phyloP scores from a whole-genome alignment of 2,329 filamentous ascomycete genomes.

The Xylaria sp. region DNA sequence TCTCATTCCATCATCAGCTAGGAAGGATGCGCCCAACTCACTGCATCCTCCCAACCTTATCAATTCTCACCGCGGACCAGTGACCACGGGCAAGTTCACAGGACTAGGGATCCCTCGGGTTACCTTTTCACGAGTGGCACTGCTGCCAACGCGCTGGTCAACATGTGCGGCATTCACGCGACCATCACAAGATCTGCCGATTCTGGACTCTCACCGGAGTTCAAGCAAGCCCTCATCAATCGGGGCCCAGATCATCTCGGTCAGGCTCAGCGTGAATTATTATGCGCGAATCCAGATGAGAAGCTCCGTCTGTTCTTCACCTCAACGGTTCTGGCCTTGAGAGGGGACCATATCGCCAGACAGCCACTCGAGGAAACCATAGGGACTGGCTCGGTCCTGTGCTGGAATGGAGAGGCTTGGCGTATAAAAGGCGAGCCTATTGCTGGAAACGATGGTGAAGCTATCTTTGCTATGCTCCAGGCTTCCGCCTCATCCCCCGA shows the following conservation, averaged over 20 bases:
- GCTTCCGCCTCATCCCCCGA: slow-evolving; percentile 21
- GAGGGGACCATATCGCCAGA: slow-evolving; percentile 62
- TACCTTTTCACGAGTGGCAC: neutral
- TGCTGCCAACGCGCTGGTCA: slow-evolving; percentile 3
- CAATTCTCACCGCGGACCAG: neutral
- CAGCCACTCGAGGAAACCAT: slow-evolving; percentile 64
- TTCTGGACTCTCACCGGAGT: slow-evolving; percentile 31
- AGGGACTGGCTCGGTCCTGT: slow-evolving; percentile 60
- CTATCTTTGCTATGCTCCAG: slow-evolving; percentile 52
- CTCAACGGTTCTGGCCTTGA: slow-evolving; percentile 86
- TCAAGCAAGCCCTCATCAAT: slow-evolving; percentile 46
- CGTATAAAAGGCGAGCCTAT: slow-evolving; percentile 55
- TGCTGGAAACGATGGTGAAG: slow-evolving; percentile 72
- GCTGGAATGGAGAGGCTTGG: slow-evolving; percentile 99
- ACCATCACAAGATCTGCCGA: slow-evolving; percentile 38
- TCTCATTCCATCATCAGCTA: neutral
- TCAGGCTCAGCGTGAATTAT: slow-evolving; percentile 32
- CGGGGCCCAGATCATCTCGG: slow-evolving; percentile 58
- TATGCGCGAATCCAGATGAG: slow-evolving; percentile 24
- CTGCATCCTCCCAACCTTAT: neutral
- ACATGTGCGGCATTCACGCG: slow-evolving; percentile 59
- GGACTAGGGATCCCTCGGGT: neutral
- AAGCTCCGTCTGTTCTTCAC: slow-evolving; percentile 48
- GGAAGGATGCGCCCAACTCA: neutral
- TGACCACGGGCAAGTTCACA: neutral